These are phyloP conservation scores for Aspergillus chevalieri DNA, from an alignment of 2,329 filamentous ascomycete species.

Conservation along the genomic window DNA sequence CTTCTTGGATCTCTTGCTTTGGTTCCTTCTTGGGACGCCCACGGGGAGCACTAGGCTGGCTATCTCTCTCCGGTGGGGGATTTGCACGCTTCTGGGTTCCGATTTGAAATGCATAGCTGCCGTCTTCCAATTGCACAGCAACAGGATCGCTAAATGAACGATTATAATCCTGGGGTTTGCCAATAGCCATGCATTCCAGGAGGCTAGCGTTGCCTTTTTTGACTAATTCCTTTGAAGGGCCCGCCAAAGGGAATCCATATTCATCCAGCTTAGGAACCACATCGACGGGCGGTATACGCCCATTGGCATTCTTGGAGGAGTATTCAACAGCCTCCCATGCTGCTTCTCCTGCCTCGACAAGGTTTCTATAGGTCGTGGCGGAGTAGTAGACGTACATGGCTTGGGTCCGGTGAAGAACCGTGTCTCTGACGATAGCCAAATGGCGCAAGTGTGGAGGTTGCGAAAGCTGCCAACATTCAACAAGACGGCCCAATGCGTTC, in stretches of 20 bases:
- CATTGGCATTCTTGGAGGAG: constrained; percentile 22
- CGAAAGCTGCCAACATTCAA: constrained; percentile 52
- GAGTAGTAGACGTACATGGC: constrained; percentile 53
- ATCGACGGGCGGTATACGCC: constrained; percentile 24
- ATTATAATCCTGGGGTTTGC: constrained; percentile 28
- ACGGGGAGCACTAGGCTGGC: not conserved
- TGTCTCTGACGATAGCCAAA: constrained; percentile 52
- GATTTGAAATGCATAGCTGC: constrained; percentile 16
- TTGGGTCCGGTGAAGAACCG: constrained; percentile 41
- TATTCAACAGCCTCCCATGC: constrained; percentile 50
- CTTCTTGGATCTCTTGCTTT: constrained; percentile 9
- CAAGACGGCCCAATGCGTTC: constrained; percentile 46
- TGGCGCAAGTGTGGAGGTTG: constrained; percentile 55
- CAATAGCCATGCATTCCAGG: constrained; percentile 30
- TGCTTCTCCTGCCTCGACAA: constrained; percentile 46
- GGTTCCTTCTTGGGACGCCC: constrained; percentile 11
- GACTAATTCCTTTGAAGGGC: constrained; percentile 28
- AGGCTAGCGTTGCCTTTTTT: constrained; percentile 40
- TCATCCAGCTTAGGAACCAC: constrained; percentile 35
- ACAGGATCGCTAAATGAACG: constrained; percentile 31
- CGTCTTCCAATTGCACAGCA: constrained; percentile 21
- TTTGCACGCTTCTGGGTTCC: constrained; percentile 4
- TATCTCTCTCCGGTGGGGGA: not conserved
- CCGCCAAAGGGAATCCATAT: constrained; percentile 42
- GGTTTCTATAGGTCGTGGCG: constrained; percentile 45